Percentiles rank a stretch among this genome's conserved stretches.
Conservation (phyloP, 1,284 basidiomycete species). For the Volvariella surrecta region DNA sequence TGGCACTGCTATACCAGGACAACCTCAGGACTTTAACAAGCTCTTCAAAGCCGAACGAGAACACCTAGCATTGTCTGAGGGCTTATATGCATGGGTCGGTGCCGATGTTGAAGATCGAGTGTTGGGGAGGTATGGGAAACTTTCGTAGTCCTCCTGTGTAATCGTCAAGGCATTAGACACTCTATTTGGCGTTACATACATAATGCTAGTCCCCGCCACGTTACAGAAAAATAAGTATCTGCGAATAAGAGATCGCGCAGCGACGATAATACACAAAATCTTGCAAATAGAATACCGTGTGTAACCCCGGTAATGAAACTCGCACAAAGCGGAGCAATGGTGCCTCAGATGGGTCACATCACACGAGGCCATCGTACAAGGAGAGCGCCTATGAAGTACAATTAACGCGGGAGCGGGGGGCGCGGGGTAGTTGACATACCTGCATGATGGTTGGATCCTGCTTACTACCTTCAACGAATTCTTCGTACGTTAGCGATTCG, state of each 20-base stretch:
- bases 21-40: constrained; percentile 81
- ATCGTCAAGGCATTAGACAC: constrained; percentile 8
- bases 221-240: no score
- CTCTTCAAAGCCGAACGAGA: constrained; percentile 89
- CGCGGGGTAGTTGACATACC: constrained; percentile 32
- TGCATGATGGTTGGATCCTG: constrained; percentile 98
- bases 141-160: constrained; percentile 15
- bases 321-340: no score
- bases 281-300: no score
- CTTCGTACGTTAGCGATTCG: constrained; percentile 83
- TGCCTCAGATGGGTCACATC: no score
- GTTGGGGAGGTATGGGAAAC: constrained; percentile 64
- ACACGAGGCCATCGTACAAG: constrained; percentile 73
- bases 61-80: constrained; percentile 88
- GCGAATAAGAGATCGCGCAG: no score
- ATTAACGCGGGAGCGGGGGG: not conserved
- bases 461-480: constrained; percentile 96
- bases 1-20: constrained; percentile 34
- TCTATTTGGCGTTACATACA: no score
- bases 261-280: no score
- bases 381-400: constrained; percentile 54
- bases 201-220: no score
- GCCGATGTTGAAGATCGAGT: constrained; percentile 75
- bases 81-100: constrained; percentile 76
- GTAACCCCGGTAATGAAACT: no score